A percentile compares a stretch with the other conserved stretches of the same genome.
Evolutionary conservation across 2,329 filamentous ascomycete genomes (phyloP).

Genomic region (Simplicillium sp.): DNA sequence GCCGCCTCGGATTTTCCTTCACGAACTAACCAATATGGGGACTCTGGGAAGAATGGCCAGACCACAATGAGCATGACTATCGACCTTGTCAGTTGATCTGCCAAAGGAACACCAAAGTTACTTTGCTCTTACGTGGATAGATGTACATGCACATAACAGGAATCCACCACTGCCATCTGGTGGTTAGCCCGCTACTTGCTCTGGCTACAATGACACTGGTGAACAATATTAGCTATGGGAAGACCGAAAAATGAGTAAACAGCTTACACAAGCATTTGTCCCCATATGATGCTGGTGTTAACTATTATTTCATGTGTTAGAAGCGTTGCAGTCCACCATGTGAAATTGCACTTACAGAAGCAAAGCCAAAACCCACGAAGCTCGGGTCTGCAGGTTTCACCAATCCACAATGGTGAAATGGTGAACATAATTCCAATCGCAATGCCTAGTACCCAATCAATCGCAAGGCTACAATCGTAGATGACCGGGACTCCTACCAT

Average conservation of each 20-base stretch:
- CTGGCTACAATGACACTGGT: constrained; percentile 11
- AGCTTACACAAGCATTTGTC: constrained; percentile 17
- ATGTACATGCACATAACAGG: constrained; percentile 19
- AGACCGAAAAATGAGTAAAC: not conserved
- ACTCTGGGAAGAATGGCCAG: constrained; percentile 25
- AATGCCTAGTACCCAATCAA: constrained; percentile 10
- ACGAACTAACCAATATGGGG: constrained; percentile 22
- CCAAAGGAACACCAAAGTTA: not conserved
- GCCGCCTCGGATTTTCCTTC: constrained; percentile 10
- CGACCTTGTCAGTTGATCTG: not conserved
- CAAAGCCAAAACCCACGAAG: constrained; percentile 27
- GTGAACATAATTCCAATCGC: constrained; percentile 25
- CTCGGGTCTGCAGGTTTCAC: constrained; percentile 24
- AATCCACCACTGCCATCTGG: constrained; percentile 21
- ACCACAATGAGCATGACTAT: constrained; percentile 11
- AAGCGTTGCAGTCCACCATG: not conserved
- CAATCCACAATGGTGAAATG: constrained; percentile 26
- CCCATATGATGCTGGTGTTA: constrained; percentile 26
- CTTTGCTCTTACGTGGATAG: constrained; percentile 15
- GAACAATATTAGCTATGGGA: no score
- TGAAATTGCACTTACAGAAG: constrained; percentile 11
- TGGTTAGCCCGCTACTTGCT: constrained; percentile 12
- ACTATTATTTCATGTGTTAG: constrained; percentile 3
- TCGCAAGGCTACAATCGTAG: not conserved
- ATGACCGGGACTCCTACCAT: constrained; percentile 7